phyloP scores from a whole-genome alignment of 73 alveolate genomes.

The Tetrahymena elliotti region DNA sequence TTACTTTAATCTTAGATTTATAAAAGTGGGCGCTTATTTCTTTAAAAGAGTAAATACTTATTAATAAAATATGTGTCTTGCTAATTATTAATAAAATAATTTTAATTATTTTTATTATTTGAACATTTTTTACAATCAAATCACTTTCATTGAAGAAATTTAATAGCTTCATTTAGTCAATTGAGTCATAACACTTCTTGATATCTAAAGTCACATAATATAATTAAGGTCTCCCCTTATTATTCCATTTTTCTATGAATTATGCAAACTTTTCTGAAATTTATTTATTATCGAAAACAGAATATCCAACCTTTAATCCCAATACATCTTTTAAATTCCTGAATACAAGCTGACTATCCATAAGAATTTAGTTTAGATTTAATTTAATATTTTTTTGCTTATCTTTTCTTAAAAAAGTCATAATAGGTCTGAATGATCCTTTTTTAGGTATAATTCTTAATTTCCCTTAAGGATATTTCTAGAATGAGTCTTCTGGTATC shows the following conservation, averaged over 20 bases:
- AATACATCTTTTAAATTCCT: constrained; percentile 33
- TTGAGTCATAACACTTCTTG: constrained; percentile 74
- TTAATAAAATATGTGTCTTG: constrained; percentile 6
- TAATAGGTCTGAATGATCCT: constrained; percentile 72
- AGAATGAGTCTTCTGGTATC: background rate
- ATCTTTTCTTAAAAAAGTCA: constrained; percentile 64
- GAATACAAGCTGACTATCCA: constrained; percentile 40
- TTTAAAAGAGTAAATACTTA: constrained; percentile 11
- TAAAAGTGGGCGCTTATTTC: constrained; percentile 16
- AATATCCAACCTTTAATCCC: constrained; percentile 46
- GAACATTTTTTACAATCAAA: constrained; percentile 12
- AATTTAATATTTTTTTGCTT: background rate
- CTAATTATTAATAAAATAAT: background rate
- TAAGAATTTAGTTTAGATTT: constrained; percentile 31
- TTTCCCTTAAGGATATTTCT: constrained; percentile 52
- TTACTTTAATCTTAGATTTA: background rate
- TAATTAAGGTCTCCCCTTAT: constrained; percentile 41
- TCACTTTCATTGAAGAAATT: constrained; percentile 52
- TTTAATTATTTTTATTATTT: background rate
- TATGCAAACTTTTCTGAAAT: constrained; percentile 58
- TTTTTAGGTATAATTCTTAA: constrained; percentile 71
- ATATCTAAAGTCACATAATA: constrained; percentile 70
- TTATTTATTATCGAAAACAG: constrained; percentile 72
- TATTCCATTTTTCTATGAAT: constrained; percentile 58
- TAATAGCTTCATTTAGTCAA: constrained; percentile 42